These are phyloP conservation scores for Trichoderma virens DNA, from an alignment of 495 filamentous ascomycete species.

Conservation along the genomic window DNA sequence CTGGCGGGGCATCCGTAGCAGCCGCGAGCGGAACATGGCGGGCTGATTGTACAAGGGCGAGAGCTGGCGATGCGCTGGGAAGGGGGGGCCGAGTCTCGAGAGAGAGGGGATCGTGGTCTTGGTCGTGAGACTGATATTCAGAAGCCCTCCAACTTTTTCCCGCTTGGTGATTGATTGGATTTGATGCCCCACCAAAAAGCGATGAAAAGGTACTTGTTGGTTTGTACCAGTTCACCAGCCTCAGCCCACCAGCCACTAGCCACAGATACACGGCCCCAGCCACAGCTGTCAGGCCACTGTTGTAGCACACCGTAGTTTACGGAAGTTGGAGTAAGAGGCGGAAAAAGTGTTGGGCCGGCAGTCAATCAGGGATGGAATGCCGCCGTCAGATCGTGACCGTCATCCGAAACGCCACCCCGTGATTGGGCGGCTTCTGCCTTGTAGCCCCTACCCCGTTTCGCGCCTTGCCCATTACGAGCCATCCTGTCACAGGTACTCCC, in stretches of 20 bases:
- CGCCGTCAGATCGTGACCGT: background rate
- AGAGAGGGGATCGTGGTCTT: background rate
- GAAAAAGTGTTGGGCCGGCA: background rate
- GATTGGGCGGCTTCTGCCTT: background rate
- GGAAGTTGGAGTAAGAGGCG: background rate
- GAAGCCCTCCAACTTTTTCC: conserved; percentile 9
- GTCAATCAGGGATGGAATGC: background rate
- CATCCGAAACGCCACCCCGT: background rate
- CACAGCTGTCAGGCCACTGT: too few species aligned
- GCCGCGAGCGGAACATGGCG: conserved; percentile 11
- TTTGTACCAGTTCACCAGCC: background rate
- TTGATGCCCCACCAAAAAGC: background rate
- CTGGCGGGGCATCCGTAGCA: conserved; percentile 3
- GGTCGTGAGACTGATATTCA: background rate
- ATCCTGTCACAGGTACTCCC: background rate
- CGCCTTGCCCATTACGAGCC: background rate
- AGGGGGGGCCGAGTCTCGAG: background rate
- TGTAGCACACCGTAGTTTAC: too few species aligned
- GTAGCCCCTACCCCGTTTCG: background rate
- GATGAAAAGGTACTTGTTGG: background rate
- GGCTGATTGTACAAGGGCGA: background rate
- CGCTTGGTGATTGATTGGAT: background rate
- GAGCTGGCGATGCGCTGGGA: background rate
- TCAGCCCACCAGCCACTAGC: background rate
- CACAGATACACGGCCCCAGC: background rate